phyloP scores from a whole-genome alignment of 805 yeast genomes.

The Nakazawaea molendinolei region DNA sequence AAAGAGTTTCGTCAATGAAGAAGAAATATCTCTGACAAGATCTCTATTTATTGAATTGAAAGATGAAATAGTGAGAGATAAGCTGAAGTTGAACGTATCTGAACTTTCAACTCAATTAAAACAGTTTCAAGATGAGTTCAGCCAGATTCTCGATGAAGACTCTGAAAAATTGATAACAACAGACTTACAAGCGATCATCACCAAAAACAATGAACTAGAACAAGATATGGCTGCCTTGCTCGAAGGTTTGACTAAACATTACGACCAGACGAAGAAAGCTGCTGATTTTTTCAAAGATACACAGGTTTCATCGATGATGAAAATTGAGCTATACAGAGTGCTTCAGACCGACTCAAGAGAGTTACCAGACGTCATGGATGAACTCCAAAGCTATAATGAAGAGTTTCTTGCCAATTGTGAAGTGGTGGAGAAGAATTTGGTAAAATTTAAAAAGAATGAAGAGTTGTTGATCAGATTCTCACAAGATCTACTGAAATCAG shows the following conservation, averaged over 20 bases:
- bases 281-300: conserved; percentile 29
- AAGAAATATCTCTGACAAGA: conserved; percentile 26
- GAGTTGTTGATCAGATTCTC: conserved; percentile 26
- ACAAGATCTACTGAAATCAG: not conserved
- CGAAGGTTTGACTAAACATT: conserved; percentile 71
- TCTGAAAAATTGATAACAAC: conserved; percentile 19
- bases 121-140: conserved; percentile 8
- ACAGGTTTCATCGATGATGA: conserved; percentile 21
- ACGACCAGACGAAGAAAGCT: conserved; percentile 66
- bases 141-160: conserved; percentile 13
- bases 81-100: conserved; percentile 19
- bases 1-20: conserved; percentile 42
- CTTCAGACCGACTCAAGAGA: conserved; percentile 48
- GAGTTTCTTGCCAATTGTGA: conserved; percentile 44
- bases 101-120: conserved; percentile 15
- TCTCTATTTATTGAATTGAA: conserved; percentile 23
- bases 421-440: conserved; percentile 40
- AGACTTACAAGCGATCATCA: conserved; percentile 16
- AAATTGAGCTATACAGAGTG: conserved; percentile 36
- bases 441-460: conserved; percentile 56
- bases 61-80: conserved; percentile 25
- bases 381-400: conserved; percentile 58
- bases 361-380: conserved; percentile 50
- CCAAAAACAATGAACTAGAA: conserved; percentile 44
- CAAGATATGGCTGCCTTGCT: conserved; percentile 64